Base-by-base conservation (phyloP, 208 protist species). In the Trypanosoma vivax region DNA sequence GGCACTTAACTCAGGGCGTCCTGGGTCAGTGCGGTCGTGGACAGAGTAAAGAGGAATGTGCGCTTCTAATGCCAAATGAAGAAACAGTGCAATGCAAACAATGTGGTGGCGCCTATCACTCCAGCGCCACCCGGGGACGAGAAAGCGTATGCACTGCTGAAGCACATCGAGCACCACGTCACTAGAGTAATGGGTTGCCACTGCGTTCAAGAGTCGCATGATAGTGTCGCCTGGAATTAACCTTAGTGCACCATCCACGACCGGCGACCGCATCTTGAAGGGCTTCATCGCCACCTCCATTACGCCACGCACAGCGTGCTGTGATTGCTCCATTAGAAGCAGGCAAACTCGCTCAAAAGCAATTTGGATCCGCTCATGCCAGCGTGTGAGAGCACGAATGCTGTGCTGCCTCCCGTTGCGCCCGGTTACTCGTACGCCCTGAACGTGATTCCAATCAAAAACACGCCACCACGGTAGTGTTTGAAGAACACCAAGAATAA, bases 381-480 rank as follows among this genome's bases (percentile, higher is more conserved):
- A 83, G n/a, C 78, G 81, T 2, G 69, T 76, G 29, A 89, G 67
- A 30, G 65, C 59, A 4, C 49, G 41, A 3, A 46, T 39, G 11
- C 27, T 38, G 42, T 41, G 19, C 38, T 37, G 28, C 14, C 18
- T 5, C 29, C 19, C 51, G 10, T 42, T 9, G 24, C 27, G 25
- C 16, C 28, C 28, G 28, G 46, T 38, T 2, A 53, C 31, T 11
- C 57, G 27, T 51, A 35, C 34, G 6, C 16, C 24, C n/a, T 39
- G 19, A 34, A 55, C 50, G 13, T 58, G 42, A 7, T 77, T 69
- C 2, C 59, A 60, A 43, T 83, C 76, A 16, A 91, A 68, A 7
- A 91, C 65, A 14, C 83, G 73, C 83, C 77, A 88, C 80, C 83
- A 92, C 39, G 83, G 83, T 70, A 92, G 75, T 6, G 79, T 88